Evolutionary conservation across 2,329 filamentous ascomycete species (phyloP), one percentile per base, ranked within the genome.

Genomic region (Talaromyces marneffei): DNA sequence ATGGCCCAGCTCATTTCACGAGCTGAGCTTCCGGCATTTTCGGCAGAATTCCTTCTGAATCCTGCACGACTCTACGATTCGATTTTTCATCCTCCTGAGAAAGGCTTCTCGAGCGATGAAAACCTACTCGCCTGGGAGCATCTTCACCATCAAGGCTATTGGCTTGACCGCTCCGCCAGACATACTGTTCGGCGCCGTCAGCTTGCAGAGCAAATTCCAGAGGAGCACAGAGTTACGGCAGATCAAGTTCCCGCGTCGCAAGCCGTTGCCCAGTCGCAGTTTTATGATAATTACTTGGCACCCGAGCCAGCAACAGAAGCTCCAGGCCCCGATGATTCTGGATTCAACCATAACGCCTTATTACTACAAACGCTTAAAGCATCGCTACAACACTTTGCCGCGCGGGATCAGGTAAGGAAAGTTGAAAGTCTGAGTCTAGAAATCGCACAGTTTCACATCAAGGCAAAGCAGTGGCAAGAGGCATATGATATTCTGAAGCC

Each of bases 101-200:
- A 83, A 67, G 70, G 77, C 2, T 73, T 81, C 44, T 72, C 79
- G 2, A 64, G 76, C 3, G 75, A 75, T 20, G 83, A 86, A 54
- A 75, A 77, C 42, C 64, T 83, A n/a, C 75, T 74, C 7, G 84
- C 85, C 0, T 87, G 83, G 81, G 79, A 86, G 63, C 71, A 81
- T 14, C 74, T 87, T 14, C 85, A 87, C 63, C 85, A 87, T 68
- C 75, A 85, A 62, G 85, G 85, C 1, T 87, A 87, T 70, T 87
- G 84, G 84, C 72, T 83, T 50, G 76, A 80, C 62, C 73, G 83
- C 18, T 78, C 84, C 6, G 80, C 80, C 12, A 80, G 79, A 55
- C 79, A 84, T 66, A 77, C 82, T 8, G 76, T 78, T 65, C 69
- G 71, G 52, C 79, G 85, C 23, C 80, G 81, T 63, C 66, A 73